Evolutionary conservation across 139 green algal species (phyloP), one percentile per base, ranked within the genome.

Genomic region (Pedinophyceae sp.): DNA sequence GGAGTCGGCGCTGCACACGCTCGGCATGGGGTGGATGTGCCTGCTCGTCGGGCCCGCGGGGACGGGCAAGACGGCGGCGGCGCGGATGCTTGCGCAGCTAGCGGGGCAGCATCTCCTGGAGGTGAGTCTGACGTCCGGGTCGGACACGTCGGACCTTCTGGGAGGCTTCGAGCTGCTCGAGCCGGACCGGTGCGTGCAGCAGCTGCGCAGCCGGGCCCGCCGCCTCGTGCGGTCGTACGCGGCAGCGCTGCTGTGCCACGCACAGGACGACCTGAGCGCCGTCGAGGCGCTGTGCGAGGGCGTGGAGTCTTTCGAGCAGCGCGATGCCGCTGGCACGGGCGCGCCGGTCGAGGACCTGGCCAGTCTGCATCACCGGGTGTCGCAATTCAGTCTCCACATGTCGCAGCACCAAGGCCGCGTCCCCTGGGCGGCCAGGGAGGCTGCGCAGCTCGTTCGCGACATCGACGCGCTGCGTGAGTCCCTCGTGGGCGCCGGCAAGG

Each of bases 121-220:
- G 71, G 60, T 94, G 1, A 57, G 75, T 4, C 73, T 98, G 7
- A 94, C 81, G 15, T 54, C 59, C 7, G 81, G 74, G 4, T 94
- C 83, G 1, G 92, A 99, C 74, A 96, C 88, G 1, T 78, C 64
- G 4, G 92, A 99, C 57, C 72, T 99, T 48, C 82, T 99, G 63
- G 92, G 92, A 26, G 84, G 83, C 29, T 98, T 97, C 68, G 92
- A 99, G 71, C 91, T 98, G 68, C 54, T 87, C 62, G 74, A 85
- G 27, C 56, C 62, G 23, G 50, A 41, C 30, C 47, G 79, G 7
- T 59, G 61, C 1, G 43, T 83, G 39, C 57, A 76, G 60, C 34
- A 43, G 34, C 34, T 7, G 13, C 10, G 34, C 10, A 43, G 34
- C 34, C 13, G 34, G 34, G 10, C 10, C 10, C 34, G 34, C 10